Base-by-base conservation (phyloP, 106 monocot genomes). In the Dioscorea alata region DNA sequence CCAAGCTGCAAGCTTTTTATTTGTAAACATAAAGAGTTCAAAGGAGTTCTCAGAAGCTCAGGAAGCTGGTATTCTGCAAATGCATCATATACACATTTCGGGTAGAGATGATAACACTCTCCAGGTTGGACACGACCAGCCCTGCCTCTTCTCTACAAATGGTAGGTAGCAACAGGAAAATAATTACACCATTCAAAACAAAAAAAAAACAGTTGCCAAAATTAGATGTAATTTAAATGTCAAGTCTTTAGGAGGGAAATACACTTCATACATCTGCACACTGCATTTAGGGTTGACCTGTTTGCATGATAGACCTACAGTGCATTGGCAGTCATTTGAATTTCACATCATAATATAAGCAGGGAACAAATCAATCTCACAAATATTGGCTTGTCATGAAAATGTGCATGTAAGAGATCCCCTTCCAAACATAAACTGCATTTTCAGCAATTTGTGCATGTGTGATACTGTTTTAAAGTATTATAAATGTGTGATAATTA, bases 71-170 rank as follows among this genome's bases (percentile, higher is more conserved):
- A 99, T 63, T 99, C 99, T 65, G 84, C 81, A 83, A 99, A 99
- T 49, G 93, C 99, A 75, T 90, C 93, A 76, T 93, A 99, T 57
- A 99, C 93, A 81, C 99, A 99, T 83, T 69, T 82, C 49, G 99
- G 99, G 75, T 93, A 99, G 28, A 99, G 99, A 60, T 99, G 99
- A 80, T 93, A 99, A 68, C 93, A 99, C 60, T 90, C 90, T 69
- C 99, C 99, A 48, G 99, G 87, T 68, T 93, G 99, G 65, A 99
- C 99, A 60, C 99, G 92, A 33, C 99, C 99, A 76, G 99, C 99
- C 81, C 99, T 90, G 64, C 99, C 99, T 76, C 80, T 90, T 80
- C 99, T 99, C 99, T 99, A 77, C 59, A 84, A 66, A 58, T 31
- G 57, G 70, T 60, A 24, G 71, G 18, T 63, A 21, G 28, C 51